These are phyloP conservation scores for Chrysoporthe austroafricana DNA, from an alignment of 2,329 filamentous ascomycete genomes.

Conservation along the genomic window DNA sequence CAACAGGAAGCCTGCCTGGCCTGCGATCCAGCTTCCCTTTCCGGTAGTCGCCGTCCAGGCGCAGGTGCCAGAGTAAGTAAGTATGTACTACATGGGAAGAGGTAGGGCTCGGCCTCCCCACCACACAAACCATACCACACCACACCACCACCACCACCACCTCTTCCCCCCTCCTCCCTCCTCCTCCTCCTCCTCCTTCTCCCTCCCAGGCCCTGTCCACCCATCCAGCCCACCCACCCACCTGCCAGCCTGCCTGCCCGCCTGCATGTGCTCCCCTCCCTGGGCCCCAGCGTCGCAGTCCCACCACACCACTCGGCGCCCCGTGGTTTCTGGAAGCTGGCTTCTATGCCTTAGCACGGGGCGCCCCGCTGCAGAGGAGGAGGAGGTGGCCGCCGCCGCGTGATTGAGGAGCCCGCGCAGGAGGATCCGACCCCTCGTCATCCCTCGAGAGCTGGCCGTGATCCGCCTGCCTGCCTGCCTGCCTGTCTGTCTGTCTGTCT, in stretches of 20 bases:
- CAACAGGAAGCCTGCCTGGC: not conserved
- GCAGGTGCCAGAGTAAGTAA: not conserved
- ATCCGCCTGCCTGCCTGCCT: no score
- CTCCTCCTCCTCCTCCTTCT: no score
- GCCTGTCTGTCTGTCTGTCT: no score
- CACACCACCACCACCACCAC: not conserved
- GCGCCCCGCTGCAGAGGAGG: not conserved
- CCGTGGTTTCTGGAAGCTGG: constrained; percentile 11
- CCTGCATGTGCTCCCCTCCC: no score
- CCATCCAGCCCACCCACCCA: not conserved
- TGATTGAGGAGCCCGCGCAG: not conserved
- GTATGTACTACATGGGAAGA: no score
- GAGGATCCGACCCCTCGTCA: no score
- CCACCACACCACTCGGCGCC: not conserved
- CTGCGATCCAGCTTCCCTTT: not conserved
- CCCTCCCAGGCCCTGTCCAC: not conserved
- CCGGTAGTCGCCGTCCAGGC: not conserved
- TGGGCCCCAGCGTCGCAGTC: not conserved
- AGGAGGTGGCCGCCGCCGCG: not conserved
- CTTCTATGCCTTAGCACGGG: constrained; percentile 12
- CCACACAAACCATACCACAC: not conserved
- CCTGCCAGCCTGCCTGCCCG: not conserved
- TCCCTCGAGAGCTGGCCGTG: no score
- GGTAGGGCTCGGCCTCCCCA: not conserved
- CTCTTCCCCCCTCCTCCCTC: no score